Evolutionary conservation across 129 eudicot genomes (phyloP).

Genomic region (Ambrosia artemisiifolia): DNA sequence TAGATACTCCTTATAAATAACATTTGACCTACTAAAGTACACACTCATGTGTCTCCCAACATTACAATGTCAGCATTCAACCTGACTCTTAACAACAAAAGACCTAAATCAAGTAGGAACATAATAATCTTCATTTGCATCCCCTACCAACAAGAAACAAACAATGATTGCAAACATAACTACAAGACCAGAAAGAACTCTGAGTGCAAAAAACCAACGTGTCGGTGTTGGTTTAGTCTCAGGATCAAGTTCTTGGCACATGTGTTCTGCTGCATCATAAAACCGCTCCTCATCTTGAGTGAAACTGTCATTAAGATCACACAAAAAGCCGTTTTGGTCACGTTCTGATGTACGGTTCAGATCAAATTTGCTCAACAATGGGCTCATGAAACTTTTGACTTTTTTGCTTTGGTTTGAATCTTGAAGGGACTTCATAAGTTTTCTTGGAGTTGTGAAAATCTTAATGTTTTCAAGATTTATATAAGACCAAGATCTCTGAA

Average conservation of each 20-base stretch:
- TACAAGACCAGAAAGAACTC: not conserved
- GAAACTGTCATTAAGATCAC: not conserved
- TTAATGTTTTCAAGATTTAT: no score
- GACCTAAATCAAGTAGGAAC: not conserved
- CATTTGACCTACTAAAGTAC: no score
- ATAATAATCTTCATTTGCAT: not conserved
- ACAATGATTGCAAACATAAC: not conserved
- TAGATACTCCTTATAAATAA: no score
- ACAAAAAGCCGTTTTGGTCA: not conserved
- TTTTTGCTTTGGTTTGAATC: no score
- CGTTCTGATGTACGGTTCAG: not conserved
- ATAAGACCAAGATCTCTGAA: no score
- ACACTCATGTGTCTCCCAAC: no score
- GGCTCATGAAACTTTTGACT: no score
- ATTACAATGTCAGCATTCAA: not conserved
- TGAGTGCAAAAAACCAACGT: not conserved
- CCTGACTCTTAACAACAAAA: not conserved
- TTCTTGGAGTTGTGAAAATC: no score
- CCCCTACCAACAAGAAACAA: not conserved
- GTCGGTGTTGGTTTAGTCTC: not conserved
- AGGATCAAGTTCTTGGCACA: not conserved
- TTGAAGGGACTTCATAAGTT: no score
- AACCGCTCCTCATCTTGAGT: not conserved
- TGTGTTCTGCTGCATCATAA: not conserved
- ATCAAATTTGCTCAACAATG: not conserved